phyloP scores from a whole-genome alignment of 805 yeast genomes.

The Candida ponderosae region DNA sequence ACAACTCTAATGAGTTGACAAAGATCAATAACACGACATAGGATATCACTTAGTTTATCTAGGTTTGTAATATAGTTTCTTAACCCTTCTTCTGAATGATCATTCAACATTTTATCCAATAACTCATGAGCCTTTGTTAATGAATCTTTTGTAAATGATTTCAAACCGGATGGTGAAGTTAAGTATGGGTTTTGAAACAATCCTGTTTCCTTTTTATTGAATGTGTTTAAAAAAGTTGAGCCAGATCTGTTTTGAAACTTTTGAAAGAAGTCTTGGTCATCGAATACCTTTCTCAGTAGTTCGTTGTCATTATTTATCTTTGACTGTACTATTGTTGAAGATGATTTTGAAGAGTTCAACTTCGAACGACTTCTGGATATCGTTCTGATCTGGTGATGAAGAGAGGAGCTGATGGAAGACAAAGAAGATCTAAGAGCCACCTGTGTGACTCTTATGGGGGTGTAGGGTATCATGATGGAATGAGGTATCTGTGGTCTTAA shows the following conservation, averaged over 20 bases:
- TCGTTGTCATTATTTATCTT: conserved; percentile 16
- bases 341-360: too few relatives aligned
- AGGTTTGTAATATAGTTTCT: conserved; percentile 50
- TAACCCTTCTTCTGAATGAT: conserved; percentile 35
- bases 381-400: too few relatives aligned
- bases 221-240: conserved; percentile 4
- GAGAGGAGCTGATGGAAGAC: too few relatives aligned
- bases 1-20: conserved; percentile 87
- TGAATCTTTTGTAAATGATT: conserved; percentile 58
- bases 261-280: conserved; percentile 50
- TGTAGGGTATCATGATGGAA: too few relatives aligned
- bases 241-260: conserved; percentile 32
- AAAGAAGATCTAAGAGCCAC: too few relatives aligned
- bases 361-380: too few relatives aligned
- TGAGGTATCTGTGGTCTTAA: too few relatives aligned
- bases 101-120: conserved; percentile 46
- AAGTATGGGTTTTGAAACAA: conserved; percentile 69
- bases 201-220: conserved; percentile 37
- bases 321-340: neutral
- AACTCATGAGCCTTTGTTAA: conserved; percentile 57
- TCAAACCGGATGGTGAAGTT: conserved; percentile 61
- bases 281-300: conserved; percentile 44
- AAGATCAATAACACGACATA: conserved; percentile 89
- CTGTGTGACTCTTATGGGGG: too few relatives aligned
- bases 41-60: conserved; percentile 78